Evolutionary conservation across 2,329 filamentous ascomycete species (phyloP).

Genomic region (Coniella lustricola): DNA sequence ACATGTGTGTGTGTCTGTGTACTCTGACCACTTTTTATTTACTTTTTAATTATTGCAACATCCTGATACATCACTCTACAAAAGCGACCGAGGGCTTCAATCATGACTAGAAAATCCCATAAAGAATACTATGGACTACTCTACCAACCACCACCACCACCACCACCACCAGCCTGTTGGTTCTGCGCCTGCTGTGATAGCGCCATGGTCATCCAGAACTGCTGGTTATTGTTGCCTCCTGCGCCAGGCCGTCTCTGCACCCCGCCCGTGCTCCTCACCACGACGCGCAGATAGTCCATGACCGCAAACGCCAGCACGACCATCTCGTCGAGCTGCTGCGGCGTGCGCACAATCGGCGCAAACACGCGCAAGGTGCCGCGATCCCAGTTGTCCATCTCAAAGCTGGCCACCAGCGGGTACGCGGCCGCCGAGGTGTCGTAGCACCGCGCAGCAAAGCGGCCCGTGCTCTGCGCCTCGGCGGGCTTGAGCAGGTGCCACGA

Average conservation of each 20-base stretch:
- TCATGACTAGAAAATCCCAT: too few species aligned
- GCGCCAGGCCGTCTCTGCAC: not conserved
- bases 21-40: too few species aligned
- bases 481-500: not conserved
- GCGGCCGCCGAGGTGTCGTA: not conserved
- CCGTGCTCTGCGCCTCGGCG: not conserved
- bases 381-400: constrained; percentile 1
- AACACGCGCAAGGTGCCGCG: not conserved
- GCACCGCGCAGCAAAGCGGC: constrained; percentile 1
- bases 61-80: too few species aligned
- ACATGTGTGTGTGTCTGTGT: too few species aligned
- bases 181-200: not conserved
- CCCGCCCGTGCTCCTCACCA: not conserved
- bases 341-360: not conserved
- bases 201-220: not conserved
- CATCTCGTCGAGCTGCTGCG: constrained; percentile 1
- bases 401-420: constrained; percentile 1
- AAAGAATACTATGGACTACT: too few species aligned
- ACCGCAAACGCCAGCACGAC: not conserved
- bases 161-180: not conserved
- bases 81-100: too few species aligned
- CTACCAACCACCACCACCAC: too few species aligned
- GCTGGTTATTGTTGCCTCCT: not conserved
- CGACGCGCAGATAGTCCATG: not conserved
- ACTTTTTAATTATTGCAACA: too few species aligned